These are phyloP conservation scores for Candida orba DNA, from an alignment of 805 yeast species.

Conservation along the genomic window DNA sequence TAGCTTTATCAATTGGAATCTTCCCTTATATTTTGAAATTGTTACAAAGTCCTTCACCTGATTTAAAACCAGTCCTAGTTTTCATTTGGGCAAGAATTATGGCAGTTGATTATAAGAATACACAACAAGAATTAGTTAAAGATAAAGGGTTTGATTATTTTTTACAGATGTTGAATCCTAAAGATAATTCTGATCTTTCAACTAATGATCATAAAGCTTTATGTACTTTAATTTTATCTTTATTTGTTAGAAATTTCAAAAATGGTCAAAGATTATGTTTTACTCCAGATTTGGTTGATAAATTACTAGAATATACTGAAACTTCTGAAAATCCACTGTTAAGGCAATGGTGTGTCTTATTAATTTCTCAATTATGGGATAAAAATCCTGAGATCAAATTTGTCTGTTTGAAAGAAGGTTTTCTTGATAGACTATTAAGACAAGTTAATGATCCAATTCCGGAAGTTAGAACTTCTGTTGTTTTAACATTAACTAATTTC, in stretches of 20 bases:
- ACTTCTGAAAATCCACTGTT: constrained; percentile 76
- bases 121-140: constrained; percentile 87
- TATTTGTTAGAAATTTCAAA: constrained; percentile 74
- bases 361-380: constrained; percentile 71
- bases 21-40: constrained; percentile 90
- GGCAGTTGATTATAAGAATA: constrained; percentile 86
- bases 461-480: constrained; percentile 83
- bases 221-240: constrained; percentile 84
- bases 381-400: constrained; percentile 68
- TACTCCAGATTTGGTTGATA: constrained; percentile 62
- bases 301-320: constrained; percentile 58
- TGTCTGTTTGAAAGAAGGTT: constrained; percentile 59
- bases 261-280: constrained; percentile 78
- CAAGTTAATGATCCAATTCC: constrained; percentile 86
- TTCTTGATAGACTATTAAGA: constrained; percentile 45
- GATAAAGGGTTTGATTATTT: constrained; percentile 89
- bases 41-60: constrained; percentile 91
- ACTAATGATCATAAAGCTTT: constrained; percentile 80
- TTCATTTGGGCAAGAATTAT: constrained; percentile 97
- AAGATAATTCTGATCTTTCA: constrained; percentile 15
- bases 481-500: constrained; percentile 66
- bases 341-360: constrained; percentile 86
- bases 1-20: constrained; percentile 89
- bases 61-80: constrained; percentile 85
- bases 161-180: constrained; percentile 62